Base-by-base conservation (phyloP, 176 grass and related monocot species). In the Triticum urartu region DNA sequence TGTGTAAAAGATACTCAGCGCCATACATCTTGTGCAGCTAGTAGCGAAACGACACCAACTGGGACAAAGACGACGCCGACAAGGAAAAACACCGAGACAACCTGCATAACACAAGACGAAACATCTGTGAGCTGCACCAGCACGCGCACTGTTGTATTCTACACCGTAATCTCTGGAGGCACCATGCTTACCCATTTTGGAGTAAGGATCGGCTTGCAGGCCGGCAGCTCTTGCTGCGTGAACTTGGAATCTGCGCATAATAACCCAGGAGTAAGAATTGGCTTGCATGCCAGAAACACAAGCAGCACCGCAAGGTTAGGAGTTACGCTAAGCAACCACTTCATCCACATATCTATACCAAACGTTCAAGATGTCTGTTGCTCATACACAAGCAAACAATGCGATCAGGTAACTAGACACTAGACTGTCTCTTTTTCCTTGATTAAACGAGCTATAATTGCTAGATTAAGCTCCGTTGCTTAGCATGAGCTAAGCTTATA, bases 181-280 rank as follows among this genome's bases (percentile, higher is more conserved):
- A 71, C 13, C 33, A 92, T 67, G 71, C 82, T 38, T 90, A 99
- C 97, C 97, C 97, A 99, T 94, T 90, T 92, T 40, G 97, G 97
- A 87, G 97, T 94, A 75, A 99, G 92, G 78, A 99, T 99, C 5
- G 94, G 94, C 82, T 99, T 99, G 64, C 97, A 99, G 67, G 97
- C 97, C 11, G 97, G 97, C 35, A 99, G 90, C 70, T 99, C 94
- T 64, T 99, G 97, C 79, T 99, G 97, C 3, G 97, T 99, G 83
- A 99, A 99, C 82, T 88, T 99, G 60, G 94, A 96, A 90, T 97
- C 97, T 99, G 90, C 2, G 9, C 22, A 92, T 28, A 28, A 56
- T 6, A 83, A 65, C 35, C 59, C 59, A 38, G n/a, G 9, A 73
- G 17, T 88, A 66, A 76, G 62, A 90, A 52, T 73, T 20, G 11